These are phyloP conservation scores for Penicillium sp. DNA, from an alignment of 2,329 filamentous ascomycete genomes.

Conservation along the genomic window DNA sequence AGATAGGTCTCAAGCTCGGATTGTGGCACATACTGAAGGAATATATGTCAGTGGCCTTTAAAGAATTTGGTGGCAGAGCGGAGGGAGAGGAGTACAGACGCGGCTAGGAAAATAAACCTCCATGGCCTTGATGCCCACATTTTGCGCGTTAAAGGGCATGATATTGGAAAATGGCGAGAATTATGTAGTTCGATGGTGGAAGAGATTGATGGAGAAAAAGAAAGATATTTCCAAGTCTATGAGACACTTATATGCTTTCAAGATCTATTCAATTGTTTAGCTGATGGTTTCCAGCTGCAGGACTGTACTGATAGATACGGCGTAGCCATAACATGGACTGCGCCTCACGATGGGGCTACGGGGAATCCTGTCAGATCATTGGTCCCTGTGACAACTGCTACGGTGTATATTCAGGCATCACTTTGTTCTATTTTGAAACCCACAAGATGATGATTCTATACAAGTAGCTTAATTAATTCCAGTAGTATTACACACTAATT, in stretches of 20 bases:
- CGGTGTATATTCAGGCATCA: background rate
- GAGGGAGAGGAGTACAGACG: background rate
- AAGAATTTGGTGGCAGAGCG: background rate
- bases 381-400: background rate
- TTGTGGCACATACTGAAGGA: background rate
- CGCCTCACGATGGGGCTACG: background rate
- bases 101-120: constrained; percentile 6
- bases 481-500: background rate
- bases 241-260: too few relatives aligned
- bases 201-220: too few relatives aligned
- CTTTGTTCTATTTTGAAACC: background rate
- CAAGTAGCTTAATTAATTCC: fast-evolving
- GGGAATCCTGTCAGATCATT: background rate
- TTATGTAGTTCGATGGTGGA: too few relatives aligned
- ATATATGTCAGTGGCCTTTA: background rate
- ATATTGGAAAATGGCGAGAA: background rate
- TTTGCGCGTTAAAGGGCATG: background rate
- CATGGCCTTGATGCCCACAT: constrained; percentile 7
- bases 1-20: background rate
- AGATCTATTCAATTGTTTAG: too few relatives aligned
- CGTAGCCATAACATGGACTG: background rate
- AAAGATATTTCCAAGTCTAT: too few relatives aligned
- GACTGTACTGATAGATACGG: background rate
- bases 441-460: background rate
- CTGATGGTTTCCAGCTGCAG: background rate